These are phyloP conservation scores for Pyricularia sp. DNA, from an alignment of 2,329 filamentous ascomycete genomes.

Conservation along the genomic window DNA sequence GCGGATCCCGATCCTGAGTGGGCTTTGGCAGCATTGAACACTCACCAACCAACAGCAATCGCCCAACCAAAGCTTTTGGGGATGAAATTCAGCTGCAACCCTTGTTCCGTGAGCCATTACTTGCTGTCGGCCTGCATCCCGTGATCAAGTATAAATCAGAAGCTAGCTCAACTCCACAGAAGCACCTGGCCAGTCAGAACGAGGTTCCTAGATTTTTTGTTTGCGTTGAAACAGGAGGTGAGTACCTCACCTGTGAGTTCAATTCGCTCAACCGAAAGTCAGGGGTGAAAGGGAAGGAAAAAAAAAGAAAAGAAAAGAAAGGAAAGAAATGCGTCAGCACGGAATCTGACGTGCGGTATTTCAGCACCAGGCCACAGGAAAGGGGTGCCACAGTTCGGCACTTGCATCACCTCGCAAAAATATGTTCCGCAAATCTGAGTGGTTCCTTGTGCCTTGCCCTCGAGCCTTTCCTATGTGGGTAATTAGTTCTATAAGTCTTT, in stretches of 20 bases:
- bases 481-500: background rate
- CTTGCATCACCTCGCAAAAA: background rate
- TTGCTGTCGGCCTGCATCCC: background rate
- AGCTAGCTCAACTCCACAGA: background rate
- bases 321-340: background rate
- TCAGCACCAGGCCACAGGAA: too few species aligned
- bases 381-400: background rate
- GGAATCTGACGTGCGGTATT: too few species aligned
- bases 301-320: background rate
- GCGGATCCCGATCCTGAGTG: background rate
- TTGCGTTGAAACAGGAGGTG: background rate
- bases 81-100: background rate
- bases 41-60: background rate
- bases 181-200: background rate
- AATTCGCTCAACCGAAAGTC: background rate
- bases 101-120: background rate
- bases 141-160: background rate
- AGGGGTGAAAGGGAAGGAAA: background rate
- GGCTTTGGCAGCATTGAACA: background rate
- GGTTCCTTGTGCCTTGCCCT: too few species aligned
- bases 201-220: background rate
- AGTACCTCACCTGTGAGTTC: background rate
- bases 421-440: background rate
- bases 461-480: background rate
- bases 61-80: background rate